Percentiles rank a stretch among this genome's conserved stretches.
phyloP scores from a whole-genome alignment of 805 yeast genomes.

The Metschnikowia drakensbergensis region DNA sequence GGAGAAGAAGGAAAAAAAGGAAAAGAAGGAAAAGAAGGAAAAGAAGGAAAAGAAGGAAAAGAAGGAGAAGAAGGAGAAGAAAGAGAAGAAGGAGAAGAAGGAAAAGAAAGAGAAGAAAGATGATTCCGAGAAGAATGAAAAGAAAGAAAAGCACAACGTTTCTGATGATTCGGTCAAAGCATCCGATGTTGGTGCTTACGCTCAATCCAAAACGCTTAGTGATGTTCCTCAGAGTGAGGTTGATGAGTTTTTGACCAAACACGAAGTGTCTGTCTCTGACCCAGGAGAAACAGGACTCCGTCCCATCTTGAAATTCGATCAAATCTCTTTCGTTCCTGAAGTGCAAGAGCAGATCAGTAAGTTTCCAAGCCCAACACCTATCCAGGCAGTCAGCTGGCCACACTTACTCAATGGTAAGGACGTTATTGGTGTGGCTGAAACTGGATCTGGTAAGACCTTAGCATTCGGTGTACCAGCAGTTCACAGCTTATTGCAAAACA shows the following conservation, averaged over 20 bases:
- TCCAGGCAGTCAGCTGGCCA: slow-evolving; percentile 95
- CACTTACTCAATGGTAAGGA: slow-evolving; percentile 72
- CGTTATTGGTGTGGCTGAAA: slow-evolving; percentile 96
- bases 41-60: slow-evolving; percentile 24
- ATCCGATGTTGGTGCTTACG: slow-evolving; percentile 22
- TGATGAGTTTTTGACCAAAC: slow-evolving; percentile 57
- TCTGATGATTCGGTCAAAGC: background rate
- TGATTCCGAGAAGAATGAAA: slow-evolving; percentile 34
- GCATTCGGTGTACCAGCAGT: slow-evolving; percentile 98
- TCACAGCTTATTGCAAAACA: slow-evolving; percentile 52
- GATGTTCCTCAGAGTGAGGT: slow-evolving; percentile 51
- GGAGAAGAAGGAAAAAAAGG: slow-evolving; percentile 15
- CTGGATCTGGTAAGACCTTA: slow-evolving; percentile 96
- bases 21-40: slow-evolving; percentile 17
- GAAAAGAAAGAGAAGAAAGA: slow-evolving; percentile 21
- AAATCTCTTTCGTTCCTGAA: slow-evolving; percentile 49
- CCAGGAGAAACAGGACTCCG: slow-evolving; percentile 48
- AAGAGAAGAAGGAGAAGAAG: slow-evolving; percentile 25
- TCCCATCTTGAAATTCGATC: slow-evolving; percentile 68
- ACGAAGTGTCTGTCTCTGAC: slow-evolving; percentile 80
- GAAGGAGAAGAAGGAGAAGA: slow-evolving; percentile 19
- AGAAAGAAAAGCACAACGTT: slow-evolving; percentile 32
- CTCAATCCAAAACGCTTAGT: slow-evolving; percentile 38
- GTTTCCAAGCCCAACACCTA: slow-evolving; percentile 92
- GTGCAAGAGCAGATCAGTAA: slow-evolving; percentile 60